Percentiles rank a stretch among this genome's conserved stretches.
phyloP scores from a whole-genome alignment of 768 basidiomycete species.

The Polyporus arcularius region DNA sequence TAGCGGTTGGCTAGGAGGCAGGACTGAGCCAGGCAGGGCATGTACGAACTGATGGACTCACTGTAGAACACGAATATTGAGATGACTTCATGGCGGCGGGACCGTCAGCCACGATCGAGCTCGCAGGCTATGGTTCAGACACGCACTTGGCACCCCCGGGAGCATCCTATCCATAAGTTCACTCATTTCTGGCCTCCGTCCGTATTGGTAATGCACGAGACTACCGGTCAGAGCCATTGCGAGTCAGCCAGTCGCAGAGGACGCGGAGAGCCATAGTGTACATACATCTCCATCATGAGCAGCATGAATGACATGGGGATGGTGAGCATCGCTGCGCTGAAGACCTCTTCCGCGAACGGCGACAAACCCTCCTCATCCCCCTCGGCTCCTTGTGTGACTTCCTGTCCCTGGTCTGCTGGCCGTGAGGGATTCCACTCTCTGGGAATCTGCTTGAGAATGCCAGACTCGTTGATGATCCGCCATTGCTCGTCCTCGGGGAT shows the following conservation, averaged over 20 bases:
- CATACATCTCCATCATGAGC: constrained; percentile 85
- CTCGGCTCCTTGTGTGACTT: background rate
- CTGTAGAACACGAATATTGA: constrained; percentile 77
- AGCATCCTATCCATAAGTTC: constrained; percentile 56
- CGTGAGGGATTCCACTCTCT: background rate
- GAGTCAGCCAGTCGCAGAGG: background rate
- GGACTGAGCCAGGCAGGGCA: background rate
- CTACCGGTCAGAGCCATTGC: constrained; percentile 37
- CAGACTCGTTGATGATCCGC: constrained; percentile 70
- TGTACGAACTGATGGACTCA: constrained; percentile 34
- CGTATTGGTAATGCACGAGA: constrained; percentile 79
- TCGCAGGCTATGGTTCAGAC: background rate
- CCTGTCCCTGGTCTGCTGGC: background rate
- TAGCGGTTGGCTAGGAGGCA: constrained; percentile 60
- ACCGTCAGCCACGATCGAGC: background rate
- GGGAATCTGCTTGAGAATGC: constrained; percentile 35
- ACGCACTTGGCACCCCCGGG: constrained; percentile 73
- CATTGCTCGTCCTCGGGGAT: constrained; percentile 78
- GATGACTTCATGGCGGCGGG: constrained; percentile 48
- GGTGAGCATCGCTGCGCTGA: constrained; percentile 62
- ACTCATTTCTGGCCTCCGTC: constrained; percentile 53
- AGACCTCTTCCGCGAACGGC: constrained; percentile 65
- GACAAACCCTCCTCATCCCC: constrained; percentile 37
- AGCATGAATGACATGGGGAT: constrained; percentile 77
- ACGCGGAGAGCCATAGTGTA: constrained; percentile 2